Percentiles rank a stretch among this genome's conserved stretches.
These are phyloP conservation scores for Turritis glabra DNA, from an alignment of 345 rosid species.

Conservation along the genomic window DNA sequence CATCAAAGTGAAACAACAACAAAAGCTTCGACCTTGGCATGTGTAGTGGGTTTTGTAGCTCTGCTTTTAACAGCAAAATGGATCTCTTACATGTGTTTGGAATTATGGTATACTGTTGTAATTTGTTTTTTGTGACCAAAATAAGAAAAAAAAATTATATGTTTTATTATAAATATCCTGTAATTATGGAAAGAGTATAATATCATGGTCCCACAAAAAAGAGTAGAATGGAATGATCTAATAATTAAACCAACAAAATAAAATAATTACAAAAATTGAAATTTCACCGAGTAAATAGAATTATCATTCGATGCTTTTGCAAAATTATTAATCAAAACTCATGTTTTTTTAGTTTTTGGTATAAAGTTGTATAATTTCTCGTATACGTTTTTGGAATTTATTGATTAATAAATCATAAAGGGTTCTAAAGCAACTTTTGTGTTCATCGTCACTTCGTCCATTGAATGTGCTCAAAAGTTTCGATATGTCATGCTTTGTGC, in stretches of 20 bases:
- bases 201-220: no score
- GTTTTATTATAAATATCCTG: no score
- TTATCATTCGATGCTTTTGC: no score
- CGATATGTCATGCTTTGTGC: not conserved
- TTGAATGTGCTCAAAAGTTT: conserved; percentile 27
- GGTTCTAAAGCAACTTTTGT: conserved; percentile 10
- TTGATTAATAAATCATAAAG: not conserved
- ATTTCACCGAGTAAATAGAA: no score
- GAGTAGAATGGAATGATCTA: no score
- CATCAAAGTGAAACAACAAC: conserved; percentile 3
- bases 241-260: no score
- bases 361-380: not conserved
- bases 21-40: not conserved
- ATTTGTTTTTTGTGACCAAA: not conserved
- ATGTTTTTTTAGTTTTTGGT: not conserved
- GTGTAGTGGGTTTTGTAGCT: not conserved
- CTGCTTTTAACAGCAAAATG: not conserved
- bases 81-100: not conserved
- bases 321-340: no score
- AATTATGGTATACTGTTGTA: not conserved
- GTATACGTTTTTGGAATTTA: not conserved
- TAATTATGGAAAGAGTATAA: no score
- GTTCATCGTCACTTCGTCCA: conserved; percentile 14
- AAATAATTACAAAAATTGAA: no score
- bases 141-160: not conserved